These are phyloP conservation scores for Tuber aestivum DNA, from an alignment of 495 filamentous ascomycete species.

Conservation along the genomic window DNA sequence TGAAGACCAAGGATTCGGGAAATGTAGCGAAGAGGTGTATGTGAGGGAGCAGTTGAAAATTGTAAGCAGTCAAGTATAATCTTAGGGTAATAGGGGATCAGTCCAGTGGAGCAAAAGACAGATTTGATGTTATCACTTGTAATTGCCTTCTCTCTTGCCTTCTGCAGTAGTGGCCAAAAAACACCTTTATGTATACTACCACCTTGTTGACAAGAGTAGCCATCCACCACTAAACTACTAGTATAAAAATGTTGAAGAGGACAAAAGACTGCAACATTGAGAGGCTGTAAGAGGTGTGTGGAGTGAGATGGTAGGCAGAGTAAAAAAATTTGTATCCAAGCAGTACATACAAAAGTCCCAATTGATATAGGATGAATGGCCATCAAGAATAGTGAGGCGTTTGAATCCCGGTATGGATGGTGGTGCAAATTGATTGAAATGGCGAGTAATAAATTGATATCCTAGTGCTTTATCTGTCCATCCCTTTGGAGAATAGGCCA, in stretches of 20 bases:
- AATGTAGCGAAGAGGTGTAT: neutral
- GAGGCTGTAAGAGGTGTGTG: conserved; percentile 7
- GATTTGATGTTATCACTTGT: neutral
- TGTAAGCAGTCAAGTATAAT: neutral
- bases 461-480: too few relatives aligned
- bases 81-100: neutral
- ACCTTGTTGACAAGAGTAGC: neutral
- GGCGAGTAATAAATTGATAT: too few relatives aligned
- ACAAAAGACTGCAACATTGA: conserved; percentile 7
- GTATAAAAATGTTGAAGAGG: conserved; percentile 6
- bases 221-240: conserved; percentile 7
- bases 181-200: neutral
- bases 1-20: neutral
- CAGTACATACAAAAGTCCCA: conserved; percentile 13
- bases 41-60: neutral
- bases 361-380: conserved; percentile 13
- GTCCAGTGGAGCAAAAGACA: neutral
- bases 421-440: too few relatives aligned
- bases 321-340: neutral
- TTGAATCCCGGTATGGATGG: neutral
- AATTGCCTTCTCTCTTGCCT: neutral
- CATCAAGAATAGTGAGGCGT: conserved; percentile 16
- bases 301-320: neutral
- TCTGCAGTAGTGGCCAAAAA: conserved; percentile 8
- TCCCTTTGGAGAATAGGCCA: too few relatives aligned